A percentile compares a stretch with the other conserved stretches of the same genome.
Conservation (phyloP, 2,329 filamentous ascomycete genomes). For the Boeremia lycopersici region DNA sequence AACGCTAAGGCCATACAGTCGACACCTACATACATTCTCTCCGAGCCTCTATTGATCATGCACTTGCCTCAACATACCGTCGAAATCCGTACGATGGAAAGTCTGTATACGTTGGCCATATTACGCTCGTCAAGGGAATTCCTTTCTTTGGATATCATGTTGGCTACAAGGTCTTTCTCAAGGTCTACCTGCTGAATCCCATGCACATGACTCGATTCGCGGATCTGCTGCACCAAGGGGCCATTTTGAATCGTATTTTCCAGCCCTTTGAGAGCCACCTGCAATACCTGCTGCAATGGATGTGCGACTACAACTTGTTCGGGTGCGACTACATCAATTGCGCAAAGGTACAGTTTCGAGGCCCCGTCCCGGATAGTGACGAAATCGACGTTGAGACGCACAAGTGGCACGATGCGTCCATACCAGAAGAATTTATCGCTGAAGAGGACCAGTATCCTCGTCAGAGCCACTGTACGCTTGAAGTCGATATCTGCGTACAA, state of each 20-base stretch:
- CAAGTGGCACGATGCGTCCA: conserved; percentile 79
- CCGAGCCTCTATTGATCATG: conserved; percentile 88
- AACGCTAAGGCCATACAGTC: conserved; percentile 57
- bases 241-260: conserved; percentile 80
- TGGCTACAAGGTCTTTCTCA: conserved; percentile 88
- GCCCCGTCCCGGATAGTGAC: conserved; percentile 73
- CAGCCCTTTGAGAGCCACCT: conserved; percentile 95
- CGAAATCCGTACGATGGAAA: conserved; percentile 73
- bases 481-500: conserved; percentile 87
- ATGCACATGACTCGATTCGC: conserved; percentile 83
- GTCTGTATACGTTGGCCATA: conserved; percentile 80
- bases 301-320: conserved; percentile 97
- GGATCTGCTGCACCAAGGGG: conserved; percentile 86
- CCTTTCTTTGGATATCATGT: conserved; percentile 97
- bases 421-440: conserved; percentile 64
- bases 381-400: conserved; percentile 67
- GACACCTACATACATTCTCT: conserved; percentile 76
- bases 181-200: conserved; percentile 93
- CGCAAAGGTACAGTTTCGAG: conserved; percentile 72
- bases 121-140: conserved; percentile 88
- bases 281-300: conserved; percentile 93
- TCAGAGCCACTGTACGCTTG: conserved; percentile 84
- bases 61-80: conserved; percentile 82
- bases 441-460: conserved; percentile 71
- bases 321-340: conserved; percentile 87